Base-by-base conservation (phyloP, 371 early-diverging fungal genomes). In the Apophysomyces elegans region DNA sequence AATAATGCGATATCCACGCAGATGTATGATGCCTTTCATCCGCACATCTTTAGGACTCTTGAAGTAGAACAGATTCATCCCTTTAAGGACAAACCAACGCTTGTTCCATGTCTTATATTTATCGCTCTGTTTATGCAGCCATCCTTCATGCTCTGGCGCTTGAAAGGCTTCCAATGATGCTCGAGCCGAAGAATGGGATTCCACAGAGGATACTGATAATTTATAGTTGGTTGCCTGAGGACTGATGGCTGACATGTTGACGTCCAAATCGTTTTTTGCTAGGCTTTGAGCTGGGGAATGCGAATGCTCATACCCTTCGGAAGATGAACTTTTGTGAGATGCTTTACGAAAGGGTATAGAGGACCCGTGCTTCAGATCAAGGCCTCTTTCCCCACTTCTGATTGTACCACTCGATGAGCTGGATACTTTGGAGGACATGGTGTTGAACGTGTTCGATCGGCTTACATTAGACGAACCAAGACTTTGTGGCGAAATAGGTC, bases 51-150 rank as follows among this genome's bases (percentile, higher is more conserved):
- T 87, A 46, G 85, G 86, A 9, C 84, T 80, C 58, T 88, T 87
- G 67, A 88, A 87, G 63, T 88, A 87, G 66, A 82, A 88, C 32
- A 90, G 70, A 16, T 85, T 80, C 5, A 76, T 67, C 0, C 87
- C 89, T 66, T 89, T 88, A 26, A 90, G 75, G 59, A 88, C 86
- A 69, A 87, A 90, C 86, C 86, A 90, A 4, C 91, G 83, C 14
- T 80, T 82, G 70, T 89, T 89, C 89, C 89, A 90, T 1, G 84
- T 84, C 39, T 85, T 84, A 67, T 88, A 88, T 37, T 81, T 83
- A 56, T 86, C 88, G 5, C 87, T 84, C 63, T 88, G 87, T 65
- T 89, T 89, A 68, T 86, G 84, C 26, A 90, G 68, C 83, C 84
- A 88, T 11, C 89, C 88, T 65, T 87, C 85, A 58, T 80, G 80